These are phyloP conservation scores for Citeromyces hawaiiensis DNA, from an alignment of 1,139 yeast genomes.

Conservation along the genomic window DNA sequence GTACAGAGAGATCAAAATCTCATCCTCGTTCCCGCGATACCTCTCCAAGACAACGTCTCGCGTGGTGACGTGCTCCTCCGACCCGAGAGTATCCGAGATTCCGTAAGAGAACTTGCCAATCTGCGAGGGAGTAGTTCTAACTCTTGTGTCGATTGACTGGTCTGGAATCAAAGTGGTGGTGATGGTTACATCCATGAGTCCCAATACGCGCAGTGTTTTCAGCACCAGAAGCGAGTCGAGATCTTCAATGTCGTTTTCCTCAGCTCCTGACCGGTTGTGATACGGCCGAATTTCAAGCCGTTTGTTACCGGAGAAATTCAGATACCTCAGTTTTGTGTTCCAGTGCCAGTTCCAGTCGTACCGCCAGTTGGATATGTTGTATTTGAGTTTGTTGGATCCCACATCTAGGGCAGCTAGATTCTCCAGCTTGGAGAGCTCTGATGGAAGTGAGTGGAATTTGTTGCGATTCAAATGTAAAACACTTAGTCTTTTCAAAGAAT, in stretches of 20 bases:
- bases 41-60: conserved; percentile 83
- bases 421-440: conserved; percentile 64
- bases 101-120: conserved; percentile 75
- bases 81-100: conserved; percentile 79
- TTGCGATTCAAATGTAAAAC: conserved; percentile 70
- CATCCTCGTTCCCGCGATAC: conserved; percentile 69
- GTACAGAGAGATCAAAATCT: conserved; percentile 65
- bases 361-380: conserved; percentile 87
- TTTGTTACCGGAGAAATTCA: conserved; percentile 87
- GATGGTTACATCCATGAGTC: conserved; percentile 89
- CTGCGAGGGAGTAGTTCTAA: conserved; percentile 85
- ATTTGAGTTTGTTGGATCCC: conserved; percentile 82
- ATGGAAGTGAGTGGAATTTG: conserved; percentile 76
- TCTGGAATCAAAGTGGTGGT: conserved; percentile 82
- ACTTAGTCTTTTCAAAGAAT: conserved; percentile 39
- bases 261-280: conserved; percentile 23
- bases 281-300: conserved; percentile 74
- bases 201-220: conserved; percentile 60
- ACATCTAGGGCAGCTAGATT: conserved; percentile 70
- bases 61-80: conserved; percentile 49
- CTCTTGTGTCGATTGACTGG: conserved; percentile 70
- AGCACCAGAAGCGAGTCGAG: conserved; percentile 70
- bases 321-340: conserved; percentile 61
- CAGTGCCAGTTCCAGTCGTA: conserved; percentile 98
- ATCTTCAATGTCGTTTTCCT: conserved; percentile 27